phyloP scores from a whole-genome alignment of 108 stramenopile genomes.

The Cyclostephanos tholiformis region DNA sequence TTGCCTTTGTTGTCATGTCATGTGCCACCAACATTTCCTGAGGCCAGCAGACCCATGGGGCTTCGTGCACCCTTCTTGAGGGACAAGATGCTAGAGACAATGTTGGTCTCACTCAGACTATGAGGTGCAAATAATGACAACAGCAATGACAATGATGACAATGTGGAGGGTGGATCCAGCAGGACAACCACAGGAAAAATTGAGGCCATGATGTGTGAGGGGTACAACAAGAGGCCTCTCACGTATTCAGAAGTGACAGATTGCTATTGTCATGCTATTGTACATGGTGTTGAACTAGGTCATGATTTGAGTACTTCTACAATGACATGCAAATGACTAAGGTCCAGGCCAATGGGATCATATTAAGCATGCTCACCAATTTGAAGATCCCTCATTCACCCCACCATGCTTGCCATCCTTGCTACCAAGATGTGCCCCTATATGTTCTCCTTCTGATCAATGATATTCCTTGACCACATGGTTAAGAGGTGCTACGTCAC shows the following conservation, averaged over 20 bases:
- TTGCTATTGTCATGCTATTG: conserved; percentile 73
- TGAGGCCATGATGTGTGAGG: conserved; percentile 27
- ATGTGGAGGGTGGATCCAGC: conserved; percentile 1
- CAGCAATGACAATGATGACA: background rate
- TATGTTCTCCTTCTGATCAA: too few species aligned
- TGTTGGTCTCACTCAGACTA: conserved; percentile 68
- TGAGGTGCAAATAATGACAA: background rate
- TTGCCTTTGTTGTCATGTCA: conserved; percentile 71
- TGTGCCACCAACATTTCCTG: conserved; percentile 84
- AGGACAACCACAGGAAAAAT: conserved; percentile 35
- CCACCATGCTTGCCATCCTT: conserved; percentile 93
- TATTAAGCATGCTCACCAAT: conserved; percentile 96
- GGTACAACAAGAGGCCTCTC: conserved; percentile 40
- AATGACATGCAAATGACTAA: conserved; percentile 89
- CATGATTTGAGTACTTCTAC: conserved; percentile 92
- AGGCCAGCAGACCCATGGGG: conserved; percentile 91
- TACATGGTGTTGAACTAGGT: conserved; percentile 98
- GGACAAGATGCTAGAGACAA: conserved; percentile 79
- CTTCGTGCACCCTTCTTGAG: conserved; percentile 89
- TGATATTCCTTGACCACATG: too few species aligned
- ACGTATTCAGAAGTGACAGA: conserved; percentile 73
- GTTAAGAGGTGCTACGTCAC: too few species aligned
- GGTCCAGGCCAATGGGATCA: conserved; percentile 97
- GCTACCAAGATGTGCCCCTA: conserved; percentile 97
- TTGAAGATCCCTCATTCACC: conserved; percentile 95